Evolutionary conservation across 2,329 filamentous ascomycete species (phyloP), one percentile per base, ranked within the genome.

Genomic region (Ramichloridium luteum): DNA sequence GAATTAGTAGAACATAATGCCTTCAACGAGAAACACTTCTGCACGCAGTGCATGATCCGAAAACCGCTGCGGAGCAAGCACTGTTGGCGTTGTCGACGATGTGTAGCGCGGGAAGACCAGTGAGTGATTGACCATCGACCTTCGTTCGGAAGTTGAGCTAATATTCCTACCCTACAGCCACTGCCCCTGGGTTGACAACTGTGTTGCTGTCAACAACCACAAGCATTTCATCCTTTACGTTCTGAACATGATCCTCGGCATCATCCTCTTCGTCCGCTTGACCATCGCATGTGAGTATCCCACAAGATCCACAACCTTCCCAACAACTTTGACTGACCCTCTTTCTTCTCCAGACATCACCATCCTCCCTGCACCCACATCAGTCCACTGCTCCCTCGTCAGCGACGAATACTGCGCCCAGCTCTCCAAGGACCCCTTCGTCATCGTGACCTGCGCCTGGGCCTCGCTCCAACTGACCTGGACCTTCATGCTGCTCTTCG

Each of bases 121-220:
- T 92, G 61, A 68, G 82, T 68, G 5, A 12, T 16, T 9, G 13
- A 5, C 8, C 6, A 16, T 28, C 15, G 6, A 13, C 9, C 4
- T n/a, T 5, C 11, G 17, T 9, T n/a, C 12, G 16, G 4, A 27
- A 11, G 6, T 15, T 11, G 14, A 15, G 13, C 32, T 36, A 13
- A 37, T 34, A 13, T 17, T 38, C 16, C 34, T 15, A 3, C 9
- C 17, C 27, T n/a, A 17, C 43, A 92, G 84, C 51, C 90, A 98
- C 54, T 98, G 90, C 51, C 90, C 90, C 0, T 98, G 90, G 90
- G 82, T 96, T 14, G 81, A 93, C 60, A 96, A 94, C 58, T 98
- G 90, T 49, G 74, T 98, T 25, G 90, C 83, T 26, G 73, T 90
- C 41, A 96, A 96, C 62, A 98, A 96, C 55, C 81, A 96, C 51